Percentiles rank a stretch among this genome's conserved stretches.
Evolutionary conservation across 352 stramenopile genomes (phyloP).

Genomic region (Blastocystis sp.): DNA sequence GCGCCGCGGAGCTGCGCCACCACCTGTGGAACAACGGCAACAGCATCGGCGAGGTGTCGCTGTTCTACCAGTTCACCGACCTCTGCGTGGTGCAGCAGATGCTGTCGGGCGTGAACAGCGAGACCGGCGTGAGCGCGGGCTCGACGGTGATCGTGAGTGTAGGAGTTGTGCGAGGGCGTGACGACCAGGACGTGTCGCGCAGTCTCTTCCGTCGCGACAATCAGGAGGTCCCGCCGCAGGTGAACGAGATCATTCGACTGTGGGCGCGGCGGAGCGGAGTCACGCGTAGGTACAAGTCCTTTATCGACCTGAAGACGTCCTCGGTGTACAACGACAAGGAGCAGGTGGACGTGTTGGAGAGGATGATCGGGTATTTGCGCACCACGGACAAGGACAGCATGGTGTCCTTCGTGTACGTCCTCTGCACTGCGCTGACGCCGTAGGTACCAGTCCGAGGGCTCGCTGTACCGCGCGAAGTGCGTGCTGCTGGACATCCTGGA

Average conservation of each 20-base stretch:
- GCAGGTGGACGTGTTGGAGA: slow-evolving; percentile 67
- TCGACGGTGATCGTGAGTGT: slow-evolving; percentile 54
- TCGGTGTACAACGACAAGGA: slow-evolving; percentile 68
- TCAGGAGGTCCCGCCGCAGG: slow-evolving; percentile 31
- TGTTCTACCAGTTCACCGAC: slow-evolving; percentile 68
- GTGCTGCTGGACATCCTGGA: slow-evolving; percentile 67
- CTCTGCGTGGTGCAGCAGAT: slow-evolving; percentile 71
- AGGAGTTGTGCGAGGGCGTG: background rate
- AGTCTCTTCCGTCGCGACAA: slow-evolving; percentile 30
- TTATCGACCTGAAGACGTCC: slow-evolving; percentile 60
- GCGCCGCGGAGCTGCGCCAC: slow-evolving; percentile 48
- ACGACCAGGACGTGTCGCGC: slow-evolving; percentile 8
- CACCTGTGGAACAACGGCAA: slow-evolving; percentile 61
- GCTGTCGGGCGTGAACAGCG: slow-evolving; percentile 59
- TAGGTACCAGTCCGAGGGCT: slow-evolving; percentile 59
- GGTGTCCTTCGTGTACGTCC: slow-evolving; percentile 43
- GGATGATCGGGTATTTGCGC: slow-evolving; percentile 70
- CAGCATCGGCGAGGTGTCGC: slow-evolving; percentile 43
- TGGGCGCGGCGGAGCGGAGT: background rate
- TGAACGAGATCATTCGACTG: slow-evolving; percentile 57
- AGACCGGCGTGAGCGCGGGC: slow-evolving; percentile 54
- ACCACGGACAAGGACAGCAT: slow-evolving; percentile 72
- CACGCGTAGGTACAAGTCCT: slow-evolving; percentile 14
- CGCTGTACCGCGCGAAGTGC: slow-evolving; percentile 48
- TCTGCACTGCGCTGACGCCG: too few relatives aligned